phyloP scores from a whole-genome alignment of 2,329 filamentous ascomycete species.

The Calonectria hawksworthii region DNA sequence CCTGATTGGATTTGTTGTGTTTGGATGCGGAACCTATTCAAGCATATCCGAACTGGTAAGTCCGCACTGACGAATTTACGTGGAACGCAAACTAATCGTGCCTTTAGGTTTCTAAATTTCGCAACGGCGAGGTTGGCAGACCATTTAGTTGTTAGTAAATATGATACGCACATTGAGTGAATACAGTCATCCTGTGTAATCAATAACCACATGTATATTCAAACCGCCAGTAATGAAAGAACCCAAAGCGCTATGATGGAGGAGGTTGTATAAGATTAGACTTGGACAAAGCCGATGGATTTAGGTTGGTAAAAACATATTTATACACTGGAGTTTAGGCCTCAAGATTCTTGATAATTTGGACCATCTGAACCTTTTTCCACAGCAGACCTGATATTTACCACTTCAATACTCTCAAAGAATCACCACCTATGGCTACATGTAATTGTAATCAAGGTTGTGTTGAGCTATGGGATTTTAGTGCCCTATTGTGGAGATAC shows the following conservation, averaged over 20 bases:
- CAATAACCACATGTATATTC: not conserved
- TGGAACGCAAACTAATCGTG: not conserved
- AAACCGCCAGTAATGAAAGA: not conserved
- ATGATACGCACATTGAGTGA: not conserved
- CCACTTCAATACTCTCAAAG: too few species aligned
- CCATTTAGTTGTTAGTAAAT: not conserved
- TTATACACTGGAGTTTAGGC: too few species aligned
- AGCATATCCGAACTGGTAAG: not conserved
- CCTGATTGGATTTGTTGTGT: not conserved
- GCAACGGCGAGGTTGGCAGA: not conserved
- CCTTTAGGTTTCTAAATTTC: not conserved
- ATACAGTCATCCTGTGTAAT: not conserved
- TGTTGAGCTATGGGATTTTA: too few species aligned
- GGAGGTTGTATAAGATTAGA: not conserved
- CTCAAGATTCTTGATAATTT: too few species aligned
- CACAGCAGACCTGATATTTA: too few species aligned
- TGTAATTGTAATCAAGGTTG: too few species aligned
- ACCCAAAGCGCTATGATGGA: not conserved
- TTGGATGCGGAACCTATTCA: not conserved
- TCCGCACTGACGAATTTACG: not conserved
- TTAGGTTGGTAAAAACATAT: not conserved
- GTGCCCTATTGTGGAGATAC: too few species aligned
- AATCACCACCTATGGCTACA: too few species aligned
- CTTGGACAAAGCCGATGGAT: not conserved
- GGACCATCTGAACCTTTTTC: too few species aligned